These are phyloP conservation scores for Pseudocercospora musae DNA, from an alignment of 2,329 filamentous ascomycete genomes.

Conservation along the genomic window DNA sequence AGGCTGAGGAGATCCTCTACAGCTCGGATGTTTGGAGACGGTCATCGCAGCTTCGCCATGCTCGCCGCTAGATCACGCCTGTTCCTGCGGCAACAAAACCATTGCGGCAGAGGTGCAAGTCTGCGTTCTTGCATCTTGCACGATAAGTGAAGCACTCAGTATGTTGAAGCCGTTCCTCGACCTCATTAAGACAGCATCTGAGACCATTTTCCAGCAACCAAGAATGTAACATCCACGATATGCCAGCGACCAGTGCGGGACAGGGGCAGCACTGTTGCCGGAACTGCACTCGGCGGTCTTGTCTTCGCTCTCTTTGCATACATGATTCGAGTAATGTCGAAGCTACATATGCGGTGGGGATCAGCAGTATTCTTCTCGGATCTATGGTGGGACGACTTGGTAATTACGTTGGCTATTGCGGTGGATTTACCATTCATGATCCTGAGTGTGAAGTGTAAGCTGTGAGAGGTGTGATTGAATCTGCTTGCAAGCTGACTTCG, in stretches of 20 bases:
- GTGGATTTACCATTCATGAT: conserved; percentile 5
- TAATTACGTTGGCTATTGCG: conserved; percentile 12
- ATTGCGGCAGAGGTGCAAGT: not conserved
- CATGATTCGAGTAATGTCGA: conserved; percentile 14
- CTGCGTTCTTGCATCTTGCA: conserved; percentile 12
- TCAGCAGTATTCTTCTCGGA: conserved; percentile 1
- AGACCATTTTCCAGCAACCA: conserved; percentile 7
- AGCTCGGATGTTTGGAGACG: conserved; percentile 3
- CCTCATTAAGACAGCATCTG: not conserved
- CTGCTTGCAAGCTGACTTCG: not conserved
- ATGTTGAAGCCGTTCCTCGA: not conserved
- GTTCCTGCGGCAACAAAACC: conserved; percentile 8
- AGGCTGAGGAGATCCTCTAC: not conserved
- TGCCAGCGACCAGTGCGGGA: conserved; percentile 12
- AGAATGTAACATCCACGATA: conserved; percentile 15
- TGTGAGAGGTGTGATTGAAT: not conserved
- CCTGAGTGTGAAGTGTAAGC: not conserved
- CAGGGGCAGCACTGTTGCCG: not conserved
- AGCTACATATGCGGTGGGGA: conserved; percentile 8
- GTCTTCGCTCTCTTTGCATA: conserved; percentile 9
- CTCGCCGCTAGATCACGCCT: conserved; percentile 5
- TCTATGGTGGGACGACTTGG: conserved; percentile 18
- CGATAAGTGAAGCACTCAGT: conserved; percentile 12
- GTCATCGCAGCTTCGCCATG: conserved; percentile 11
- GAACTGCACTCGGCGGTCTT: conserved; percentile 9